phyloP scores from a whole-genome alignment of 140 eudicot species.

The Flaveria floridana region DNA sequence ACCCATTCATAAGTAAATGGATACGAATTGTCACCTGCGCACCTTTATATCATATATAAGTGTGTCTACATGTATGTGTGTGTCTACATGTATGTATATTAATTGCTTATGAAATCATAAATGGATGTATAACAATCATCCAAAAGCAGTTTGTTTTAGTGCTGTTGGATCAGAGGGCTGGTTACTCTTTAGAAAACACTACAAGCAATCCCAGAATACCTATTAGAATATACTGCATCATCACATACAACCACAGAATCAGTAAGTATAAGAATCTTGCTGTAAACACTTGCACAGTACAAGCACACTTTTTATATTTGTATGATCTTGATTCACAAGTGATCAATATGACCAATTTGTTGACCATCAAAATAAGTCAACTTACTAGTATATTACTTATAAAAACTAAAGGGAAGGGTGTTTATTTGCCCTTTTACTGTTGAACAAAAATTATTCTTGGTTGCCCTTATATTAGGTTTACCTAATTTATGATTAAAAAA shows the following conservation, averaged over 20 bases:
- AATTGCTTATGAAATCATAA: background rate
- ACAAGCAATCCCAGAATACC: constrained; percentile 22
- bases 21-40: background rate
- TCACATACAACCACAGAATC: constrained; percentile 17
- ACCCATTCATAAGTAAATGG: background rate
- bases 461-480: background rate
- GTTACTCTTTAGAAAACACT: constrained; percentile 16
- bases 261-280: background rate
- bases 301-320: background rate
- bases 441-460: background rate
- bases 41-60: background rate
- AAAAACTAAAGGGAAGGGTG: background rate
- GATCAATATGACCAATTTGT: background rate
- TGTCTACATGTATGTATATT: constrained; percentile 10
- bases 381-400: constrained; percentile 5
- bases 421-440: background rate
- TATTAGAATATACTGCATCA: constrained; percentile 27
- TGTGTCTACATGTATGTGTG: background rate
- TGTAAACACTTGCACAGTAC: background rate
- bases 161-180: constrained; percentile 7
- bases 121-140: constrained; percentile 8
- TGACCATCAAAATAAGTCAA: background rate
- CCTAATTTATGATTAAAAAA: background rate
- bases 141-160: background rate
- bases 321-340: constrained; percentile 8